Evolutionary conservation across 2,329 filamentous ascomycete species (phyloP).

Genomic region (Colletotrichum sp.): DNA sequence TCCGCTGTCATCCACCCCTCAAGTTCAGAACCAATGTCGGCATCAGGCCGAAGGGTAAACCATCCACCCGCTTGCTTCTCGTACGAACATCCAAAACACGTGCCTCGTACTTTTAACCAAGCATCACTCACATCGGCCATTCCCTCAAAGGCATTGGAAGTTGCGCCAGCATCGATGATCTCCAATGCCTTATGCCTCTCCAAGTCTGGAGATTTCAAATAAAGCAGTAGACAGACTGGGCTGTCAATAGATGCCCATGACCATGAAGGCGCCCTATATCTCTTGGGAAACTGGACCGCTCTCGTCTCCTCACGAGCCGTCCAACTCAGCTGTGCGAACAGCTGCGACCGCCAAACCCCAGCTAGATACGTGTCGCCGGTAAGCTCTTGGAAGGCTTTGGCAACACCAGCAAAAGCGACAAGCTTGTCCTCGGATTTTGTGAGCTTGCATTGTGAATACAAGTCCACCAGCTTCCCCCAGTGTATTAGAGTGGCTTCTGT

Average conservation of each 20-base stretch:
- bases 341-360: not conserved
- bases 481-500: not conserved
- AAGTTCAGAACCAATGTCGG: not conserved
- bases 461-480: not conserved
- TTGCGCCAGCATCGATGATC: not conserved
- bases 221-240: fast-evolving
- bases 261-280: not conserved
- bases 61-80: fast-evolving
- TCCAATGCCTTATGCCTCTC: not conserved
- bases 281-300: too few relatives aligned
- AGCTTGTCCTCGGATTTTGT: not conserved
- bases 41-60: not conserved
- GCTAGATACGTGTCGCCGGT: not conserved
- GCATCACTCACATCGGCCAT: not conserved
- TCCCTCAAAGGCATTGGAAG: not conserved
- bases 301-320: too few relatives aligned
- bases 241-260: not conserved
- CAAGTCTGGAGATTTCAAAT: fast-evolving
- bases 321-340: not conserved
- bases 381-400: not conserved
- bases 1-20: fast-evolving
- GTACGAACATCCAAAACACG: not conserved
- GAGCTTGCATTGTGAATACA: not conserved
- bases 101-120: not conserved
- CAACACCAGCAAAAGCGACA: not conserved